A percentile compares a stretch with the other conserved stretches of the same genome.
phyloP scores from a whole-genome alignment of 306 rosid species.

The Betula pendula region DNA sequence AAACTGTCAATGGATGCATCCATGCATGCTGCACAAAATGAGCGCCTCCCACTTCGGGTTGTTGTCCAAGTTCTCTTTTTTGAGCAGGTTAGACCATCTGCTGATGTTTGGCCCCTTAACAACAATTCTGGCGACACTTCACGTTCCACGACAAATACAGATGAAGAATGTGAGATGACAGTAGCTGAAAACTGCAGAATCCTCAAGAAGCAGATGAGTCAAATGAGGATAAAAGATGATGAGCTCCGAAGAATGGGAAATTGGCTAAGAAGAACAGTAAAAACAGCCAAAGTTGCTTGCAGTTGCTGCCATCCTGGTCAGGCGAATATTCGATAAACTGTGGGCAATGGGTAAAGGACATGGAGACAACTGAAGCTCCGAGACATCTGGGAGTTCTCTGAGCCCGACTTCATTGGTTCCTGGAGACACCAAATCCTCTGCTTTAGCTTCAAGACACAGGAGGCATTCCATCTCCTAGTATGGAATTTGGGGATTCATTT shows the following conservation, averaged over 20 bases:
- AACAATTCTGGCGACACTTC: slow-evolving; percentile 31
- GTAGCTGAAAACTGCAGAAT: slow-evolving; percentile 49
- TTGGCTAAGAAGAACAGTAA: slow-evolving; percentile 71
- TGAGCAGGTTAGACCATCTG: slow-evolving; percentile 76
- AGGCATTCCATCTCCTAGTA: slow-evolving; percentile 85
- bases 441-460: slow-evolving; percentile 74
- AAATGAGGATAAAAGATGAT: slow-evolving; percentile 55
- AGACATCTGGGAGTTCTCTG: slow-evolving; percentile 91
- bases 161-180: slow-evolving; percentile 44
- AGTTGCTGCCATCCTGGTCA: slow-evolving; percentile 74
- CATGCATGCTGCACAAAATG: slow-evolving; percentile 87
- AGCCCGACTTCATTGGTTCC: slow-evolving; percentile 82
- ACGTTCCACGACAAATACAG: slow-evolving; percentile 29
- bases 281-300: slow-evolving; percentile 74
- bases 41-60: slow-evolving; percentile 86
- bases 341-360: slow-evolving; percentile 78
- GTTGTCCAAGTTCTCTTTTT: slow-evolving; percentile 88
- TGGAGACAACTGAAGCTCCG: slow-evolving; percentile 75
- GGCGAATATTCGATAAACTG: slow-evolving; percentile 83
- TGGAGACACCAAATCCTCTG: slow-evolving; percentile 69
- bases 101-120: slow-evolving; percentile 18
- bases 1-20: slow-evolving; percentile 68
- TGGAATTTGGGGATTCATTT: slow-evolving; percentile 2
- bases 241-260: slow-evolving; percentile 48
- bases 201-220: slow-evolving; percentile 47